Evolutionary conservation across 345 rosid genomes (phyloP).

Genomic region (Salix suchowensis): DNA sequence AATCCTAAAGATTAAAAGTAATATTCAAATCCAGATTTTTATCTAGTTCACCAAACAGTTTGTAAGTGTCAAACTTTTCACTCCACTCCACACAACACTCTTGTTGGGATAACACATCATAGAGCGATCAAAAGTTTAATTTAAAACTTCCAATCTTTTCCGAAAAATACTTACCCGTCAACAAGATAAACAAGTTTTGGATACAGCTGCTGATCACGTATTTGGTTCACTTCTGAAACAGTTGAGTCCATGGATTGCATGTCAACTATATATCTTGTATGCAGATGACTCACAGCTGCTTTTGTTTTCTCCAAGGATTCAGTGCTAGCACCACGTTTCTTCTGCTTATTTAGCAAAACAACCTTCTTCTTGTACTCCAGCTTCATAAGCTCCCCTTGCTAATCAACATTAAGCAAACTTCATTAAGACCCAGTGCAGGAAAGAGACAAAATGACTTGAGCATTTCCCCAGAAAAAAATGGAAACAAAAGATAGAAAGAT

Average conservation of each 20-base stretch:
- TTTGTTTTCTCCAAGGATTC: conserved; percentile 92
- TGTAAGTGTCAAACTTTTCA: neutral
- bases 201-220: conserved; percentile 83
- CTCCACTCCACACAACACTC: neutral
- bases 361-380: conserved; percentile 86
- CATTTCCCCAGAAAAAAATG: neutral
- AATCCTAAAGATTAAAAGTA: neutral
- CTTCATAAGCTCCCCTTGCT: conserved; percentile 98
- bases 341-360: conserved; percentile 62
- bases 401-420: conserved; percentile 17
- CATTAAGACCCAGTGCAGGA: neutral
- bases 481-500: neutral
- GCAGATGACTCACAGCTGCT: conserved; percentile 88
- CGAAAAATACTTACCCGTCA: conserved; percentile 52
- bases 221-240: conserved; percentile 75
- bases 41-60: neutral
- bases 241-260: conserved; percentile 99
- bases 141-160: neutral
- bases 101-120: neutral
- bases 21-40: neutral
- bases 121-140: neutral
- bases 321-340: conserved; percentile 64
- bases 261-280: conserved; percentile 88
- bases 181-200: conserved; percentile 74
- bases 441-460: neutral